Conservation (phyloP, 306 rosid species). For the Cucurbita maxima region DNA sequence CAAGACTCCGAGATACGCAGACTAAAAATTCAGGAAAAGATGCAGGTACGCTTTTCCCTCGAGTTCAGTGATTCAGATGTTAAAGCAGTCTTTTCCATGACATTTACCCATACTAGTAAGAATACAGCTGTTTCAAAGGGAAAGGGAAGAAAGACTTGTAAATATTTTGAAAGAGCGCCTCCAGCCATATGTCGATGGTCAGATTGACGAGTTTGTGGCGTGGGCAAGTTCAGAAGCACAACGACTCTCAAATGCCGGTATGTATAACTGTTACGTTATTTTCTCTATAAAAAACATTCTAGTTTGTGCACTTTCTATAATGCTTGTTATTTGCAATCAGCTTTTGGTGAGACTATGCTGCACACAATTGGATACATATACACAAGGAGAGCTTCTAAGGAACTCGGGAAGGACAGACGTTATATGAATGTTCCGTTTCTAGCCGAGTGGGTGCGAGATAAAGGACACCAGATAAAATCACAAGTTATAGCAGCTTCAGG, state of each 20-base stretch:
- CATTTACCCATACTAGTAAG: conserved; percentile 8
- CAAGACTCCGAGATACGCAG: conserved; percentile 38
- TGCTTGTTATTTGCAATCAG: conserved; percentile 20
- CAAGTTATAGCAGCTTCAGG: conserved; percentile 98
- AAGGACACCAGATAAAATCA: conserved; percentile 86
- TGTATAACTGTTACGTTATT: neutral
- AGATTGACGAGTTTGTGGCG: conserved; percentile 43
- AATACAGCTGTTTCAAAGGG: conserved; percentile 54
- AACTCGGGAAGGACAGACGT: conserved; percentile 68
- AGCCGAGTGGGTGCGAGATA: conserved; percentile 95
- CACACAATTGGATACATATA: conserved; percentile 94
- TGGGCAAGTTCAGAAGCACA: conserved; percentile 70
- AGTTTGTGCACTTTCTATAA: neutral
- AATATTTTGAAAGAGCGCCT: conserved; percentile 41
- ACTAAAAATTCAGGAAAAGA: conserved; percentile 51
- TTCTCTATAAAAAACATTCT: neutral
- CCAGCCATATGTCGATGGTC: conserved; percentile 60
- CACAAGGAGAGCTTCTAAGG: conserved; percentile 68
- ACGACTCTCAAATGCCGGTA: conserved; percentile 66
- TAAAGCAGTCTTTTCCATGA: neutral
- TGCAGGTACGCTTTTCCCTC: conserved; percentile 32
- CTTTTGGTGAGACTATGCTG: conserved; percentile 97
- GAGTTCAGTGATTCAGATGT: neutral
- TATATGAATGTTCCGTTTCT: conserved; percentile 79
- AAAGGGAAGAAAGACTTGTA: conserved; percentile 63